phyloP scores from a whole-genome alignment of 108 stramenopile species.

The Skeletonema costatum region DNA sequence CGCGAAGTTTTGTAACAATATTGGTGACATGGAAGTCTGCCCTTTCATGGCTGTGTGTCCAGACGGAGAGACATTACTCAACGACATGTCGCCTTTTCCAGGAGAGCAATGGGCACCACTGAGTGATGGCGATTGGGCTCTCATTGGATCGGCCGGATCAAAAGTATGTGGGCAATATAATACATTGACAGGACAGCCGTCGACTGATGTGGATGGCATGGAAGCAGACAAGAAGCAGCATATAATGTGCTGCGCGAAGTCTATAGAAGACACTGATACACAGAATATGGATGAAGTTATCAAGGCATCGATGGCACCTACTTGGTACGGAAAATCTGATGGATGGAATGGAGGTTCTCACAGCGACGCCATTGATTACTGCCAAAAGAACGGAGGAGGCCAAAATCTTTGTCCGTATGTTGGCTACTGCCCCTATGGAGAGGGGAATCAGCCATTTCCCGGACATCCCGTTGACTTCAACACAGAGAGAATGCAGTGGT shows the following conservation, averaged over 20 bases:
- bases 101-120: slow-evolving; percentile 40
- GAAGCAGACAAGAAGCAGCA: slow-evolving; percentile 26
- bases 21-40: slow-evolving; percentile 20
- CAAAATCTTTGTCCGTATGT: slow-evolving; percentile 32
- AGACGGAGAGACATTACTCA: slow-evolving; percentile 17
- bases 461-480: slow-evolving; percentile 27
- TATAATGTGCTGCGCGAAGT: slow-evolving; percentile 24
- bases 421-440: slow-evolving; percentile 33
- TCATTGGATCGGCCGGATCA: slow-evolving; percentile 7
- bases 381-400: background rate
- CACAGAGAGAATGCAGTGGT: slow-evolving; percentile 19
- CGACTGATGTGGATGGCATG: slow-evolving; percentile 1
- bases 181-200: background rate
- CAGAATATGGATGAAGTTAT: background rate
- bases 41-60: slow-evolving; percentile 29
- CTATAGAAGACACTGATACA: background rate
- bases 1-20: slow-evolving; percentile 22
- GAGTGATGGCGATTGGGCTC: slow-evolving; percentile 14
- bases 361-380: slow-evolving; percentile 20
- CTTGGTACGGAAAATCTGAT: slow-evolving; percentile 28
- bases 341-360: slow-evolving; percentile 42
- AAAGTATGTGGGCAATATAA: background rate
- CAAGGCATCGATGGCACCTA: background rate
- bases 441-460: slow-evolving; percentile 8
- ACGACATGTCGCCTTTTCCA: slow-evolving; percentile 6